Conservation (phyloP, 1,284 basidiomycete species). For the Pseudozyma thailandica region DNA sequence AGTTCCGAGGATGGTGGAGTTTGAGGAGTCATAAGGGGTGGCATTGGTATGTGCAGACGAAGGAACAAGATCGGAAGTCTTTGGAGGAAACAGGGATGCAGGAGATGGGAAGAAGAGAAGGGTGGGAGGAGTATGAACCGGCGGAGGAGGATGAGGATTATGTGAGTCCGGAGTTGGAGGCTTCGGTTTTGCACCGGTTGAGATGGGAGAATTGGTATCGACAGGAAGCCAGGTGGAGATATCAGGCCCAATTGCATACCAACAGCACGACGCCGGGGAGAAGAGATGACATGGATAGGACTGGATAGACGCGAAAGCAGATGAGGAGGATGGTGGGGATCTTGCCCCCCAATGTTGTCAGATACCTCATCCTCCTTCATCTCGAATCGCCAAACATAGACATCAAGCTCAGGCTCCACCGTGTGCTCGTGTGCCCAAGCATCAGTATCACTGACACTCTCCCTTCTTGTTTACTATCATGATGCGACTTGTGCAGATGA, state of each 20-base stretch:
- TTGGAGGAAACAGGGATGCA: not conserved
- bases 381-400: too few relatives aligned
- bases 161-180: conserved; percentile 32
- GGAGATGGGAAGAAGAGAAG: not conserved
- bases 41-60: conserved; percentile 15
- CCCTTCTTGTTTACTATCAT: too few relatives aligned
- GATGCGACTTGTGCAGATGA: too few relatives aligned
- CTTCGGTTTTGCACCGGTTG: conserved; percentile 35
- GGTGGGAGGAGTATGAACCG: conserved; percentile 1
- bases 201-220: conserved; percentile 39
- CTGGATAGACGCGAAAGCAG: not conserved
- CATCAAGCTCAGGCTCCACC: too few relatives aligned
- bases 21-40: conserved; percentile 1
- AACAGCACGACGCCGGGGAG: not conserved
- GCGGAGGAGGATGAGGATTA: conserved; percentile 11
- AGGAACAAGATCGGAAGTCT: conserved; percentile 5
- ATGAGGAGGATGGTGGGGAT: not conserved
- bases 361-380: too few relatives aligned
- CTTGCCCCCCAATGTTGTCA: too few relatives aligned
- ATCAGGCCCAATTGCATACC: not conserved
- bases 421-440: too few relatives aligned
- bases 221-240: conserved; percentile 3
- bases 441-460: too few relatives aligned
- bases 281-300: not conserved
- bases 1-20: not conserved